Conservation (phyloP, 1,284 basidiomycete species). For the Malassezia sp. region DNA sequence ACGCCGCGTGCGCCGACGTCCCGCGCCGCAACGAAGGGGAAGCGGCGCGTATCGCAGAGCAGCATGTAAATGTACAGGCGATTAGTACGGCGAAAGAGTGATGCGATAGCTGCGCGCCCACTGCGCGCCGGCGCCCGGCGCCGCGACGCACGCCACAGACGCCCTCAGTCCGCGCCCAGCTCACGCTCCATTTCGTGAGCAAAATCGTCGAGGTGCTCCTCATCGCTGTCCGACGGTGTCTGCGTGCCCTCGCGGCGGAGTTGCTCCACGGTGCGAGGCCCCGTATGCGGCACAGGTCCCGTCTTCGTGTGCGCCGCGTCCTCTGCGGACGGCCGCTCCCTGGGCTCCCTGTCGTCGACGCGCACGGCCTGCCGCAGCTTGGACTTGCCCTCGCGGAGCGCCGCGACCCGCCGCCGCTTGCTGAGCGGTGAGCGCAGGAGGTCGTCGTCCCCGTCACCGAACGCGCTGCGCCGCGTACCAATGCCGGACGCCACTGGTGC, state of each 20-base stretch:
- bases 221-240: conserved; percentile 16
- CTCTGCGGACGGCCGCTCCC: neutral
- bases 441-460: conserved; percentile 9
- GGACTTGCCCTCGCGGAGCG: conserved; percentile 17
- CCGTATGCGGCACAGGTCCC: too few relatives aligned
- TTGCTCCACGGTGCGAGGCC: neutral
- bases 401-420: conserved; percentile 19
- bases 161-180: conserved; percentile 26
- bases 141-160: too few relatives aligned
- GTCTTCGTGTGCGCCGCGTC: conserved; percentile 4
- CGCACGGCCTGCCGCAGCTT: conserved; percentile 18
- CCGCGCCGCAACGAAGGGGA: conserved; percentile 6
- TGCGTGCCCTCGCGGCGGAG: neutral
- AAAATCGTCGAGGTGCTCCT: conserved; percentile 29
- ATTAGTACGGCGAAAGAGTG: too few relatives aligned
- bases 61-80: conserved; percentile 3
- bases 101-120: too few relatives aligned
- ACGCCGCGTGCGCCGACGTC: neutral
- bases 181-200: conserved; percentile 35
- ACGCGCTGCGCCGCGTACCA: conserved; percentile 7
- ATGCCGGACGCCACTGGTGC: too few relatives aligned
- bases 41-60: conserved; percentile 4
- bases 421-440: conserved; percentile 16
- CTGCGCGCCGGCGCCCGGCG: too few relatives aligned
- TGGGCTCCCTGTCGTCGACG: neutral